Percentiles rank a stretch among this genome's conserved stretches.
These are phyloP conservation scores for Ophiorrhiza pumila DNA, from an alignment of 257 asterid species.

Conservation along the genomic window DNA sequence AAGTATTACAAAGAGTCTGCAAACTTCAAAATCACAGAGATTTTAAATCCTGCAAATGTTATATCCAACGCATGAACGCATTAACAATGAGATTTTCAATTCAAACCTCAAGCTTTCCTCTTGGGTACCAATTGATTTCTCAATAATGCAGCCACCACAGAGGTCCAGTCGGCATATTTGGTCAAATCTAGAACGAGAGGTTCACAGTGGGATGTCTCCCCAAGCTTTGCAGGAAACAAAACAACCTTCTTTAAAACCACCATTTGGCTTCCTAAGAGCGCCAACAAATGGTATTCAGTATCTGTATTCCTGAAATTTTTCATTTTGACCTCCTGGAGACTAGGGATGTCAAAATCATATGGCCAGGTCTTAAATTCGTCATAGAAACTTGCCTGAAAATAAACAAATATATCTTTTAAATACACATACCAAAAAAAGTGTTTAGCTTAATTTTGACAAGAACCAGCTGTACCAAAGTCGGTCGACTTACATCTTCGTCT, in stretches of 20 bases:
- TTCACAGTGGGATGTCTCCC: not conserved
- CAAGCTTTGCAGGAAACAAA: conserved; percentile 1
- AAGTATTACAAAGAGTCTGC: too few species aligned
- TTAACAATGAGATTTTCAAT: not conserved
- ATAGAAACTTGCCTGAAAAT: not conserved
- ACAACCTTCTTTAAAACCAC: conserved; percentile 6
- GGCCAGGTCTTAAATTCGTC: too few species aligned
- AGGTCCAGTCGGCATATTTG: not conserved
- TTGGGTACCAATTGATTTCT: not conserved
- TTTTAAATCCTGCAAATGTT: too few species aligned
- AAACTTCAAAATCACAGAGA: too few species aligned
- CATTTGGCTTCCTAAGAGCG: not conserved
- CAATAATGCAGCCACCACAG: not conserved
- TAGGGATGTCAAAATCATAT: not conserved
- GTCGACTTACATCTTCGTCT: not conserved
- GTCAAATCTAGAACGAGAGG: not conserved
- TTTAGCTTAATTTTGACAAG: not conserved
- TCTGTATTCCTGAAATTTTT: not conserved
- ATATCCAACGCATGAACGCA: not conserved
- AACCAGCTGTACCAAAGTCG: not conserved
- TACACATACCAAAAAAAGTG: not conserved
- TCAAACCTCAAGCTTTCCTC: not conserved
- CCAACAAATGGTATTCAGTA: not conserved
- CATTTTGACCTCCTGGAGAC: conserved; percentile 7
- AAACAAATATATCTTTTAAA: too few species aligned